Percentiles rank a stretch among this genome's conserved stretches.
These are phyloP conservation scores for Protomyces macrosporus DNA, from an alignment of 1,139 yeast genomes.

Conservation along the genomic window DNA sequence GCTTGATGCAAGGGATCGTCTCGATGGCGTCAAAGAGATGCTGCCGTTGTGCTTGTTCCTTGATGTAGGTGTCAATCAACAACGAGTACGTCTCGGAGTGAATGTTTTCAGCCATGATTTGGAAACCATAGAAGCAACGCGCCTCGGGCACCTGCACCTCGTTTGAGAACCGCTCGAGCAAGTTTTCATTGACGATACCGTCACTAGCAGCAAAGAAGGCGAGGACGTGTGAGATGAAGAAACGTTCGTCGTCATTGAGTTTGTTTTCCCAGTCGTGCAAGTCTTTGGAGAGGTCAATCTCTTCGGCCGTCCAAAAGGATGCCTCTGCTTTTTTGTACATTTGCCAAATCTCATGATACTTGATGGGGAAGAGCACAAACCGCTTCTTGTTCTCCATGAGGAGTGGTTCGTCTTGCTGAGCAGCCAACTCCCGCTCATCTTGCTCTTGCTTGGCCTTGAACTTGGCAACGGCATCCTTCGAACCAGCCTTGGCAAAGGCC, in stretches of 20 bases:
- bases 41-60: slow-evolving; percentile 87
- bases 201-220: slow-evolving; percentile 98
- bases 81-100: slow-evolving; percentile 96
- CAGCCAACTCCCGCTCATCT: slow-evolving; percentile 14
- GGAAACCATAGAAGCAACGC: slow-evolving; percentile 97
- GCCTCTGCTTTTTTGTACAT: slow-evolving; percentile 99
- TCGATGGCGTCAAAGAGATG: slow-evolving; percentile 90
- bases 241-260: slow-evolving; percentile 83
- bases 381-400: slow-evolving; percentile 80
- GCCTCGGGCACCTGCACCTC: slow-evolving; percentile 98
- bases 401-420: slow-evolving; percentile 57
- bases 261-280: slow-evolving; percentile 80
- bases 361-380: slow-evolving; percentile 93
- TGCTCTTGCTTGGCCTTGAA: slow-evolving; percentile 19
- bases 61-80: slow-evolving; percentile 87
- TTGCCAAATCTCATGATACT: slow-evolving; percentile 97
- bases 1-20: slow-evolving; percentile 85
- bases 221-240: slow-evolving; percentile 79
- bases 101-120: slow-evolving; percentile 98
- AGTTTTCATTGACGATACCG: slow-evolving; percentile 94
- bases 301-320: slow-evolving; percentile 99
- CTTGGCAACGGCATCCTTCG: slow-evolving; percentile 20
- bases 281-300: slow-evolving; percentile 92
- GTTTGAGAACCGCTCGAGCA: slow-evolving; percentile 93
- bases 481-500: slow-evolving; percentile 20